phyloP scores from a whole-genome alignment of 2,329 filamentous ascomycete genomes.

The Colletotrichum cuscutae region DNA sequence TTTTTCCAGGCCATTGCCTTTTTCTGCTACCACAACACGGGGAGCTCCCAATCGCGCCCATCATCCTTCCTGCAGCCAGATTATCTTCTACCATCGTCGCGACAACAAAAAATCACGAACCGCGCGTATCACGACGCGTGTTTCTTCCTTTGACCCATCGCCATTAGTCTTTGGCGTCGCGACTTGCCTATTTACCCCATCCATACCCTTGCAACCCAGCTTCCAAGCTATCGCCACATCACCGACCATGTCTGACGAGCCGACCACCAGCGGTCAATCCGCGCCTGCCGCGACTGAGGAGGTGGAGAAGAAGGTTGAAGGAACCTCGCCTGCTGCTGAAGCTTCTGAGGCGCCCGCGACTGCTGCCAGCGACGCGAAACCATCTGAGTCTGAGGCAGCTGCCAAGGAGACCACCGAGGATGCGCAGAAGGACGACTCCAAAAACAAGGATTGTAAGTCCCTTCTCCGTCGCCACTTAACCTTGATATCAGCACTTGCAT shows the following conservation, averaged over 20 bases:
- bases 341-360: slow-evolving; percentile 39
- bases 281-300: slow-evolving; percentile 31
- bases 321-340: slow-evolving; percentile 44
- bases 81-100: slow-evolving; percentile 31
- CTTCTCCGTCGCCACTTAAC: background rate
- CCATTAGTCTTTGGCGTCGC: slow-evolving; percentile 33
- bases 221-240: slow-evolving; percentile 30
- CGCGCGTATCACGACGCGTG: slow-evolving; percentile 45
- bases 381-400: slow-evolving; percentile 38
- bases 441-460: slow-evolving; percentile 45
- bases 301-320: slow-evolving; percentile 46
- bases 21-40: slow-evolving; percentile 43
- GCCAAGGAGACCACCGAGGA: slow-evolving; percentile 39
- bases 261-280: slow-evolving; percentile 38
- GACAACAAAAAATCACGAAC: slow-evolving; percentile 26
- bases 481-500: background rate
- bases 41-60: slow-evolving; percentile 46
- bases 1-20: slow-evolving; percentile 33
- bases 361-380: slow-evolving; percentile 39
- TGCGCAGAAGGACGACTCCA: slow-evolving; percentile 38
- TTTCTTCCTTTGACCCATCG: slow-evolving; percentile 23
- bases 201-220: slow-evolving; percentile 14
- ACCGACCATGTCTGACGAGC: slow-evolving; percentile 51
- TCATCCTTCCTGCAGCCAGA: slow-evolving; percentile 42
- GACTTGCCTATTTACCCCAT: slow-evolving; percentile 30